Percentiles rank a stretch among this genome's conserved stretches.
phyloP scores from a whole-genome alignment of 192 early-diverging fungal genomes.

The Funneliformis geosporum region DNA sequence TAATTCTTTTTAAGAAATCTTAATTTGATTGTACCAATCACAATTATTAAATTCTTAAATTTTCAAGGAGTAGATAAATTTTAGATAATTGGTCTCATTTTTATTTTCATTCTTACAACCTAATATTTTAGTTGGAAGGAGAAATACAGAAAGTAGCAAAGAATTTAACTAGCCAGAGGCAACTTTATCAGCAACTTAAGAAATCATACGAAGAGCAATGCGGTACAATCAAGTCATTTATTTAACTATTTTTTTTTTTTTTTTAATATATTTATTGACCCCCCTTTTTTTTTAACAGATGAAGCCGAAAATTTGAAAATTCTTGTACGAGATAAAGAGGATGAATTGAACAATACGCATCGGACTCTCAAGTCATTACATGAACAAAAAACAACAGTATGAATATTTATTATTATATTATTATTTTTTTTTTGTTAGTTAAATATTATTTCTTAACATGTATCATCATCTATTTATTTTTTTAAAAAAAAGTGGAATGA shows the following conservation, averaged over 20 bases:
- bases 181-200: conserved; percentile 44
- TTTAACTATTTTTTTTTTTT: not conserved
- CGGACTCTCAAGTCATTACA: conserved; percentile 35
- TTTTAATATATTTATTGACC: not conserved
- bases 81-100: too few relatives aligned
- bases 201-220: conserved; percentile 46
- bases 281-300: conserved; percentile 22
- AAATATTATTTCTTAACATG: too few relatives aligned
- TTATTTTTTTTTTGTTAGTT: not conserved
- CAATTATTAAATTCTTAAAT: too few relatives aligned
- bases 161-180: conserved; percentile 44
- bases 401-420: not conserved
- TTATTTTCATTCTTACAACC: not conserved
- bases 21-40: too few relatives aligned
- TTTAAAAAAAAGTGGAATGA: conserved; percentile 29
- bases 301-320: conserved; percentile 49
- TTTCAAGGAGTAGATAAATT: too few relatives aligned
- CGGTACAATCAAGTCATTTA: conserved; percentile 29
- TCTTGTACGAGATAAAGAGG: conserved; percentile 40
- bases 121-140: conserved; percentile 38
- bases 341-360: conserved; percentile 38
- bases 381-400: conserved; percentile 26
- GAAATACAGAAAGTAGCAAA: conserved; percentile 42
- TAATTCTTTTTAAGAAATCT: too few relatives aligned
- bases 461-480: not conserved